Evolutionary conservation across 768 basidiomycete species (phyloP).

Genomic region (Rubroboletus pulcherrimus): DNA sequence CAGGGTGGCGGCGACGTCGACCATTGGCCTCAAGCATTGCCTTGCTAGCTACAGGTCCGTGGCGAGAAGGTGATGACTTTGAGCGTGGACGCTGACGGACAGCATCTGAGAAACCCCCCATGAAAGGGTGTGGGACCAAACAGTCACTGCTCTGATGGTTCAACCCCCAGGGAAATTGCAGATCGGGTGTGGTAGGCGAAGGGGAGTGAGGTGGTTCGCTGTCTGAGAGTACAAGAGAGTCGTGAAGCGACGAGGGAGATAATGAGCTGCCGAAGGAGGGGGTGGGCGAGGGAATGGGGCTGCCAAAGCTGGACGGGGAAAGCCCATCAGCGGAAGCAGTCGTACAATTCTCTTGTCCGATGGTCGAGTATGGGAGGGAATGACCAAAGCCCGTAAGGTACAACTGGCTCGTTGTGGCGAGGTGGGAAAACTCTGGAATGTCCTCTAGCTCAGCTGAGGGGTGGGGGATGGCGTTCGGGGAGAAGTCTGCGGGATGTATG

Average conservation of each 20-base stretch:
- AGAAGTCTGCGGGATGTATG: constrained; percentile 2
- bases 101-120: background rate
- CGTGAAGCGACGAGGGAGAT: constrained; percentile 20
- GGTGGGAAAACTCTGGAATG: constrained; percentile 16
- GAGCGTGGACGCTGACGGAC: constrained; percentile 18
- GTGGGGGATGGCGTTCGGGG: background rate
- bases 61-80: constrained; percentile 10
- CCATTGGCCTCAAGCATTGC: constrained; percentile 32
- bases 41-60: constrained; percentile 27
- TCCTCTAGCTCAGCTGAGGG: constrained; percentile 13
- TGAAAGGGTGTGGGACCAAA: background rate
- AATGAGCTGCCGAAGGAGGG: constrained; percentile 22
- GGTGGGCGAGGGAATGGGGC: constrained; percentile 24
- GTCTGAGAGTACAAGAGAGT: constrained; percentile 16
- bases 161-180: background rate
- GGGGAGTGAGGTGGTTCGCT: constrained; percentile 15
- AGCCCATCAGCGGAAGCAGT: constrained; percentile 1
- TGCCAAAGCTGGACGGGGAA: constrained; percentile 10
- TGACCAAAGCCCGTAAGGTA: constrained; percentile 8
- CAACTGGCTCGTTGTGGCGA: background rate
- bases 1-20: constrained; percentile 29
- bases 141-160: constrained; percentile 10
- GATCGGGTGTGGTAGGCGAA: constrained; percentile 18
- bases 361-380: constrained; percentile 9
- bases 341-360: constrained; percentile 10